Evolutionary conservation across 1,284 basidiomycete species (phyloP), one percentile per base, ranked within the genome.

Genomic region (Kalmanozyma brasiliensis): DNA sequence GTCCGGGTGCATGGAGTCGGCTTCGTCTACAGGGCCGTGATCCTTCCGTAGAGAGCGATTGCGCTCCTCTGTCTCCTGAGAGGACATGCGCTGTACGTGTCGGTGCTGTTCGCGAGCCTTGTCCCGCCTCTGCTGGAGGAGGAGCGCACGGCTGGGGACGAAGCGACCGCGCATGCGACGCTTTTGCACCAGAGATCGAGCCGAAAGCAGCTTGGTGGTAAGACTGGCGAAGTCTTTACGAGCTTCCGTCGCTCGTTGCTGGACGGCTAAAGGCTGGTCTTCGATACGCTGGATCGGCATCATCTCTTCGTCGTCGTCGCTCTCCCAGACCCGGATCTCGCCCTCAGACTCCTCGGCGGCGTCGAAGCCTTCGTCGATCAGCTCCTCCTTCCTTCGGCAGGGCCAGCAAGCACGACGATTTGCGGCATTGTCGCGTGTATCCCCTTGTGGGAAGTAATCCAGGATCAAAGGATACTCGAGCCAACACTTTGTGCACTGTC

Each of bases 391-490:
- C 1, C 16, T 34, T 14, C 29, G 42, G 33, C 61, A 64, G 10
- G 19, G 1, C n/a, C 20, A 45, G 41, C 61, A 64, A 7, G n/a
- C 24, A 0, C 53, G 49, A 2, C 14, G 20, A 6, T 47, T 9
- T 14, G 19, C 41, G 4, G 3, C 14, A 13, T 23, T 17, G 19
- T 30, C 8, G 17, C 36, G 30, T 2, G 17, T 30, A 20, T 55
- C 46, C 19, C 13, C 22, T 20, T 32, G 47, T 8, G 19, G 19
- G 9, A 64, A 64, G 26, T 48, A 57, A 1, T 30, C 3, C 23
- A 0, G 5, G n/a, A 32, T 57, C 8, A 57, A 46, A 1, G 61
- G 61, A 23, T 44, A 64, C 2, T 64, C 61, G 35, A 49, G n/a
- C 2, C 19, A 35, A 40, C 53, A 64, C 0, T 5, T 2, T 6